Percentiles rank a stretch among this genome's conserved stretches.
Evolutionary conservation across 768 basidiomycete genomes (phyloP).

Genomic region (Phaeotremella fagi): DNA sequence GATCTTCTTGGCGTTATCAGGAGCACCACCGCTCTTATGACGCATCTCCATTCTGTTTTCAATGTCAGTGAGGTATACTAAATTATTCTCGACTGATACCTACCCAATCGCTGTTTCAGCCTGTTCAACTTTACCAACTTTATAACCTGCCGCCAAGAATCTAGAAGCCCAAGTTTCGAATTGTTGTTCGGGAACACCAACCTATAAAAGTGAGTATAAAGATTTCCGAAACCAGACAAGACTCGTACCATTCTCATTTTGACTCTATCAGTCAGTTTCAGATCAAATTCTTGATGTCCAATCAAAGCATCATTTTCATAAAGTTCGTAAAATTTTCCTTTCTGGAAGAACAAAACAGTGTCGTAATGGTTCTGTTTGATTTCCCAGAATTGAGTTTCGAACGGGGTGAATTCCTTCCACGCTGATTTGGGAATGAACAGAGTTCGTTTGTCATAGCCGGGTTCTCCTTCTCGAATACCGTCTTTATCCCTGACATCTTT

Average conservation of each 20-base stretch:
- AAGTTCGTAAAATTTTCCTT: conserved; percentile 64
- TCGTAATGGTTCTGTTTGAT: conserved; percentile 98
- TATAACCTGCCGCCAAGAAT: conserved; percentile 48
- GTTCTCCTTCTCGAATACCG: conserved; percentile 67
- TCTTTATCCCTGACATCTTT: conserved; percentile 74
- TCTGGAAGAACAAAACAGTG: conserved; percentile 97
- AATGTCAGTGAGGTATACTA: not conserved
- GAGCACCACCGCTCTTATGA: conserved; percentile 55
- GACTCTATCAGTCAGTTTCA: conserved; percentile 74
- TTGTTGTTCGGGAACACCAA: conserved; percentile 88
- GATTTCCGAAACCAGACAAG: too few species aligned
- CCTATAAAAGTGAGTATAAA: too few species aligned
- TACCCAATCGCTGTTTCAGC: conserved; percentile 87
- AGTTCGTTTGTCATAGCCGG: conserved; percentile 85
- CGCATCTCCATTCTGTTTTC: conserved; percentile 74
- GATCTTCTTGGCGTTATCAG: conserved; percentile 56
- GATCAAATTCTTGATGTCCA: conserved; percentile 89
- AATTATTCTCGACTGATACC: conserved; percentile 3
- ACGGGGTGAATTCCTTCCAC: conserved; percentile 84
- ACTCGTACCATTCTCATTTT: conserved; percentile 99
- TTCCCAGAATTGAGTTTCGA: conserved; percentile 74
- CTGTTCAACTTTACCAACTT: conserved; percentile 88
- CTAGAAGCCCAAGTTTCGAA: conserved; percentile 65
- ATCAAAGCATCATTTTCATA: conserved; percentile 91
- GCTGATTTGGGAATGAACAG: conserved; percentile 69